Percentiles rank a stretch among this genome's conserved stretches.
These are phyloP conservation scores for Podosphaera aphanis DNA, from an alignment of 2,329 filamentous ascomycete species.

Conservation along the genomic window DNA sequence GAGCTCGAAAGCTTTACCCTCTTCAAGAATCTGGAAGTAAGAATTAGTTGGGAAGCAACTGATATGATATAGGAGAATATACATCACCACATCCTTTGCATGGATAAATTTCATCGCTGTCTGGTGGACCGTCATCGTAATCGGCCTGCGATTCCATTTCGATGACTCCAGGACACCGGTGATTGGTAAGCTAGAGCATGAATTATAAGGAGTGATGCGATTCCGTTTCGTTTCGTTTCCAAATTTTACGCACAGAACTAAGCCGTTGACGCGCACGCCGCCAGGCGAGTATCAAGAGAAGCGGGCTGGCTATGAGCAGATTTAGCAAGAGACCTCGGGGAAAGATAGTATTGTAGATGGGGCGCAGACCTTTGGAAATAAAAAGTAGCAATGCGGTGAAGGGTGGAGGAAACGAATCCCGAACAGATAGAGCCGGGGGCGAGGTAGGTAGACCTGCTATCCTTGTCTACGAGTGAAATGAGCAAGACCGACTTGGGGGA, in stretches of 20 bases:
- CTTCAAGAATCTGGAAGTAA: slow-evolving; percentile 59
- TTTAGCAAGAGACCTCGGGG: neutral
- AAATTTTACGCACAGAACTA: neutral
- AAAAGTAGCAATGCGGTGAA: too few relatives aligned
- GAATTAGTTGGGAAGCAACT: slow-evolving; percentile 8
- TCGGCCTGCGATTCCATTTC: slow-evolving; percentile 30
- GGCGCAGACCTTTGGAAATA: too few relatives aligned
- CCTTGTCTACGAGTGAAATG: too few relatives aligned
- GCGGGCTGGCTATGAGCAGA: neutral
- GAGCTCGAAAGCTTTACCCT: slow-evolving; percentile 94
- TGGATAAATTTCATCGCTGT: slow-evolving; percentile 62
- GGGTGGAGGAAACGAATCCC: too few relatives aligned
- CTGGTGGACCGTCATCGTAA: slow-evolving; percentile 29
- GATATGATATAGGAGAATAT: slow-evolving; percentile 16
- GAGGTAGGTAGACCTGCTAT: too few relatives aligned
- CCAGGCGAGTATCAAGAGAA: neutral
- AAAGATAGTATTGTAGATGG: too few relatives aligned
- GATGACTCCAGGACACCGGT: neutral
- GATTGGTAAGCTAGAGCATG: neutral
- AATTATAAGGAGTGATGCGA: neutral
- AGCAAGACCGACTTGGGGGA: too few relatives aligned
- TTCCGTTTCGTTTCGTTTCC: neutral
- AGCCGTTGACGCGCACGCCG: neutral
- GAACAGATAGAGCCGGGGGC: too few relatives aligned
- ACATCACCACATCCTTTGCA: slow-evolving; percentile 91